Percentiles rank a stretch among this genome's conserved stretches.
These are phyloP conservation scores for Cardiospermum halicacabum DNA, from an alignment of 345 rosid genomes.

Conservation along the genomic window DNA sequence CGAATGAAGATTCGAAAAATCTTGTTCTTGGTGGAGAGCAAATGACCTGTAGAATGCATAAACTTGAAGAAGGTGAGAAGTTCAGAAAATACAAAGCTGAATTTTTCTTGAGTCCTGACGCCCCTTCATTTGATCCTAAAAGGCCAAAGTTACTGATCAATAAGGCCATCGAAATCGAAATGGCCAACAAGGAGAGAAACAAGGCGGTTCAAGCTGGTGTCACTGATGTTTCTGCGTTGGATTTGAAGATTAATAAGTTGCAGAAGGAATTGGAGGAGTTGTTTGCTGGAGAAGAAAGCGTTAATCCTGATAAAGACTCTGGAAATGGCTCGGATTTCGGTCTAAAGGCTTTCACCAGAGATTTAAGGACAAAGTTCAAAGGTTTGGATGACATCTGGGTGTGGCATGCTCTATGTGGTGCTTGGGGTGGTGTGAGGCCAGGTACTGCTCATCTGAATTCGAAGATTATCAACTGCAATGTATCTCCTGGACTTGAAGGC, in stretches of 20 bases:
- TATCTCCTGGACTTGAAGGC: conserved; percentile 56
- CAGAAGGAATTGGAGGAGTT: conserved; percentile 46
- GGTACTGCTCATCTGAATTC: conserved; percentile 45
- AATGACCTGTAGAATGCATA: conserved; percentile 71
- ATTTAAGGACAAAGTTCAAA: conserved; percentile 57
- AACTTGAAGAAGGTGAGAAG: conserved; percentile 63
- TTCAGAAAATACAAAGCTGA: conserved; percentile 61
- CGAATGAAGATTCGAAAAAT: conserved; percentile 40
- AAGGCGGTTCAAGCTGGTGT: conserved; percentile 38
- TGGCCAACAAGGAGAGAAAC: conserved; percentile 44
- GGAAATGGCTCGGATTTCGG: conserved; percentile 29
- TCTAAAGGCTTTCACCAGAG: conserved; percentile 55
- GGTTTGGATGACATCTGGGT: conserved; percentile 69
- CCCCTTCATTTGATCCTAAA: conserved; percentile 43
- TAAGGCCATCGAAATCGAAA: conserved; percentile 67
- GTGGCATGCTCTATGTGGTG: conserved; percentile 89
- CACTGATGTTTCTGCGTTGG: conserved; percentile 26
- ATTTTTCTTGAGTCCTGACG: conserved; percentile 39
- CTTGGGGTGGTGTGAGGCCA: conserved; percentile 87
- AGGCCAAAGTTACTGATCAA: conserved; percentile 65
- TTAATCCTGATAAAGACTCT: background rate
- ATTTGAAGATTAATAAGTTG: conserved; percentile 34
- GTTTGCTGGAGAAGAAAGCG: conserved; percentile 29
- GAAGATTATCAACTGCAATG: conserved; percentile 34
- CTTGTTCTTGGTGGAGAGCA: conserved; percentile 85